Base-by-base conservation (phyloP, 768 basidiomycete genomes). In the Lactifluus piperatus region DNA sequence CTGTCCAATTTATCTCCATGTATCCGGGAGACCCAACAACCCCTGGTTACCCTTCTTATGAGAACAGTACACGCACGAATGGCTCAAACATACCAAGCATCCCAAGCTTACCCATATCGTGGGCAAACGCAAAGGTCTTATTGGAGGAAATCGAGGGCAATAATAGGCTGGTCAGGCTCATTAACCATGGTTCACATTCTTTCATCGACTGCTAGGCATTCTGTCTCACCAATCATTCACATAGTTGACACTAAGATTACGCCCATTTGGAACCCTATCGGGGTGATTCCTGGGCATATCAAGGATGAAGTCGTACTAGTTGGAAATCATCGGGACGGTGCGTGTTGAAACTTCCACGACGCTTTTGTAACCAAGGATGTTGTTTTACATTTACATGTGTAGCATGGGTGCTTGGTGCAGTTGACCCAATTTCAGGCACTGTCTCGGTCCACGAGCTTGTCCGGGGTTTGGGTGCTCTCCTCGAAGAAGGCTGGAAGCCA, bases 221-320 rank as follows among this genome's bases (percentile, higher is more conserved):
- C 36, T 6, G 41, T 14, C 27, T 30, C 30, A 26, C 47, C 14
- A 45, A 10, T 20, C 30, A 49, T n/a, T 5, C 22, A 11, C 36
- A 51, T 52, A 84, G 88, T 95, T 41, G 80, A 91, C 57, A 83
- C 79, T 29, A 82, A 84, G 67, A 81, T 94, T 13, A 93, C 80
- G 5, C 91, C 92, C 16, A 91, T 95, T 49, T 95, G 91, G 91
- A 97, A 95, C 72, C 78, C 83, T 14, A 88, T 88, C 81, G 86
- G 80, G 11, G 78, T 85, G 29, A 87, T 94, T 58, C 92, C 91
- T 7, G 93, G 91, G 2, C 81, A 85, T 58, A 81, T 94, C 66
- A 79, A 79, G 57, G 85, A 93, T 66, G 94, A 97, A 70, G 82
- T 94, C 3, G 84, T 97, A 24, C 69, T 97, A 7, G 71, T 97